Conservation (phyloP, 139 green algal species). For the Chlorella sp. region DNA sequence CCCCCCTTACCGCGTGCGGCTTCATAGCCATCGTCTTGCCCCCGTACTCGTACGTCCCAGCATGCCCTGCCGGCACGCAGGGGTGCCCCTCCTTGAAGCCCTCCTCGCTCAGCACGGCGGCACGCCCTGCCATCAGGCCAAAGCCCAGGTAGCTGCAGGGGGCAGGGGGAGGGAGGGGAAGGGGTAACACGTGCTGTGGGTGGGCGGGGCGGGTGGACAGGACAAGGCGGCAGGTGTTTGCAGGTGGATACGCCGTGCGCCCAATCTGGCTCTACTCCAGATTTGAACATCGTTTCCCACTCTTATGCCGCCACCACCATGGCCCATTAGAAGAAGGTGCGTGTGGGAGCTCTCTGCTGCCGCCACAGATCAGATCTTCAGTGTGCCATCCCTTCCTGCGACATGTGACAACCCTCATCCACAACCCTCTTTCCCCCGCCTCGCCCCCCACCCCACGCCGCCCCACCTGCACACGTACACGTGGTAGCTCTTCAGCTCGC, state of each 20-base stretch:
- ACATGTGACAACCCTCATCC: background rate
- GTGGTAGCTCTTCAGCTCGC: slow-evolving; percentile 73
- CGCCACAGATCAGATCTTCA: too few species aligned
- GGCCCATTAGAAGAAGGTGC: too few species aligned
- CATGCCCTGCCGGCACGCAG: slow-evolving; percentile 76
- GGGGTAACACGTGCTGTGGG: background rate
- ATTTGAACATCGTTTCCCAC: too few species aligned
- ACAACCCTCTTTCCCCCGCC: too few species aligned
- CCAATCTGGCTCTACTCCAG: background rate
- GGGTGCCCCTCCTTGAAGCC: slow-evolving; percentile 62
- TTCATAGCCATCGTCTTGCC: slow-evolving; percentile 53
- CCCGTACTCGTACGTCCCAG: slow-evolving; percentile 65
- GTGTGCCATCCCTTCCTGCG: background rate
- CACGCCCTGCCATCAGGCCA: slow-evolving; percentile 95
- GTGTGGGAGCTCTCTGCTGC: too few species aligned
- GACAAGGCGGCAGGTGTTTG: background rate
- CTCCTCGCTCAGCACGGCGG: slow-evolving; percentile 78
- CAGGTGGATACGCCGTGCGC: background rate
- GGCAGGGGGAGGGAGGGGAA: background rate
- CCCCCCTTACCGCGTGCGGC: background rate
- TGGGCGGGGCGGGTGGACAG: too few species aligned
- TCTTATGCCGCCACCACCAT: too few species aligned
- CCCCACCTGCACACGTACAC: slow-evolving; percentile 89
- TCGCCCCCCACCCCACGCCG: background rate
- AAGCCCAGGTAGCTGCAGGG: slow-evolving; percentile 91